Evolutionary conservation across 2,329 filamentous ascomycete species (phyloP).

Genomic region (Fusarium ambrosium): DNA sequence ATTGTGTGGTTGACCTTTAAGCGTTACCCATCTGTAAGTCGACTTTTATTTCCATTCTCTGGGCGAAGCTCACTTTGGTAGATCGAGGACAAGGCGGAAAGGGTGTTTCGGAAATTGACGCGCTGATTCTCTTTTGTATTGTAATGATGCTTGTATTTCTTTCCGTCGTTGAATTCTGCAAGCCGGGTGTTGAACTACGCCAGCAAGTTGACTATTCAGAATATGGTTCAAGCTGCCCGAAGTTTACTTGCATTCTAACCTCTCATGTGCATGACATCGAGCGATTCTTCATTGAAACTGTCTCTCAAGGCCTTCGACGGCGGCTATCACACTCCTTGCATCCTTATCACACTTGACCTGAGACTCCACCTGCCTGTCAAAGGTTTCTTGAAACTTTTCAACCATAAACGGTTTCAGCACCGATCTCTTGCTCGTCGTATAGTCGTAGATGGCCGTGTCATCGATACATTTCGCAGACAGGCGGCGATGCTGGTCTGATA

Average conservation of each 20-base stretch:
- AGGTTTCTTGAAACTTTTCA: slow-evolving; percentile 27
- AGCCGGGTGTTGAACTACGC: neutral
- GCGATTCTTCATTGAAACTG: neutral
- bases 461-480: slow-evolving; percentile 31
- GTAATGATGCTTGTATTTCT: neutral
- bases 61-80: neutral
- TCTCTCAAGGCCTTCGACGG: neutral
- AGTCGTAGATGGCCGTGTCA: slow-evolving; percentile 35
- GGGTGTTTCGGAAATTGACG: neutral
- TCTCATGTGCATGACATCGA: neutral
- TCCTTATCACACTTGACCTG: slow-evolving; percentile 9
- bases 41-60: neutral
- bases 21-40: neutral
- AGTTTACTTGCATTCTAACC: neutral
- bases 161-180: neutral
- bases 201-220: neutral
- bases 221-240: neutral
- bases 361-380: neutral
- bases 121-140: neutral
- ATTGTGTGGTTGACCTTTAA: neutral
- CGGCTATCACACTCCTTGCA: neutral
- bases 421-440: slow-evolving; percentile 14
- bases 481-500: slow-evolving; percentile 26
- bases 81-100: neutral
- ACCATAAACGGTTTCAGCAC: slow-evolving; percentile 35